Evolutionary conservation across 1,284 basidiomycete genomes (phyloP).

Genomic region (Cryptococcus sp.): DNA sequence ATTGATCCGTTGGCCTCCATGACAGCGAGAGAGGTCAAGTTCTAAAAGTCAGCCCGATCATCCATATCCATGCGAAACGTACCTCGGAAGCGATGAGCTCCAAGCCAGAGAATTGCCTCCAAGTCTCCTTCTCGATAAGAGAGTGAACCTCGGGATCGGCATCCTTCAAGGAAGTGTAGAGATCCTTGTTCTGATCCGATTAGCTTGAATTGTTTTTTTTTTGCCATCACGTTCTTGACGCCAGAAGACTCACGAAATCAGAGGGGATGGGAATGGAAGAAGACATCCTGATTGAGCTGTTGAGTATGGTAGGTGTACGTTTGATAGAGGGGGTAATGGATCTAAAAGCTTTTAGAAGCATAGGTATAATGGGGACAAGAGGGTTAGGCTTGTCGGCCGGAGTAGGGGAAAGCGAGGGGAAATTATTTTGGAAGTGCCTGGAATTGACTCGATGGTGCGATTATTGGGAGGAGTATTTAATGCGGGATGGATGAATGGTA

Average conservation of each 20-base stretch:
- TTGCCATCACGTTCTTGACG: not conserved
- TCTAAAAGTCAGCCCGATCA: conserved; percentile 54
- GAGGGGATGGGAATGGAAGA: conserved; percentile 50
- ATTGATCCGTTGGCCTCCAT: conserved; percentile 99
- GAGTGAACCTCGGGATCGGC: conserved; percentile 91
- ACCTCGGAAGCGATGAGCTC: conserved; percentile 55
- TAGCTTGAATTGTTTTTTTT: not conserved
- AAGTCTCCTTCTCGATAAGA: conserved; percentile 99
- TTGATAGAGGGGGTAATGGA: conserved; percentile 18
- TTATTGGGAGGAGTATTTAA: not conserved
- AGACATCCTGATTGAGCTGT: conserved; percentile 42
- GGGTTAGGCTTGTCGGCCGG: not conserved
- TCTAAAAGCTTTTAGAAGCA: conserved; percentile 10
- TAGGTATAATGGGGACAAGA: conserved; percentile 9
- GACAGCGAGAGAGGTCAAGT: conserved; percentile 85
- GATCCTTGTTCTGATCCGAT: conserved; percentile 72
- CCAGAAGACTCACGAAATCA: conserved; percentile 49
- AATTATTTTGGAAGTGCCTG: not conserved
- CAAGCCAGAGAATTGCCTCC: conserved; percentile 95
- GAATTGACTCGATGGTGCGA: not conserved
- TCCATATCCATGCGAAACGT: conserved; percentile 9
- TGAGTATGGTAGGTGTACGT: conserved; percentile 13
- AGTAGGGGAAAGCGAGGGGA: not conserved
- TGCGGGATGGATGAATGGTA: too few relatives aligned
- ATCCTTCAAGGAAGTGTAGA: conserved; percentile 83